Percentiles rank a stretch among this genome's conserved stretches.
phyloP scores from a whole-genome alignment of 495 filamentous ascomycete species.

The Daldinia childiae region DNA sequence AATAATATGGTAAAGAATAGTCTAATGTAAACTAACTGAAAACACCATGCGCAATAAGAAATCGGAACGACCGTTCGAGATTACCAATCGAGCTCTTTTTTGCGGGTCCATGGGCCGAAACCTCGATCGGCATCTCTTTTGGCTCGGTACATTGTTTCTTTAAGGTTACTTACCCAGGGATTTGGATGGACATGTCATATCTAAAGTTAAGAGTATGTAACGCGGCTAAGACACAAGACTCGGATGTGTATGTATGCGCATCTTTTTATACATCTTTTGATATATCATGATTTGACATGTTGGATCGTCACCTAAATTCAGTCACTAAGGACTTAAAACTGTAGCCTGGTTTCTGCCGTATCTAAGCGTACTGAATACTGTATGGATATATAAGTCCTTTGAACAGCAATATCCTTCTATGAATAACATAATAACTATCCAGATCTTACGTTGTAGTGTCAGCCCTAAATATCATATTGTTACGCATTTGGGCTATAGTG shows the following conservation, averaged over 20 bases:
- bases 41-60: constrained; percentile 1
- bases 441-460: constrained; percentile 22
- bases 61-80: constrained; percentile 24
- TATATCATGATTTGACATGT: not conserved
- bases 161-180: constrained; percentile 27
- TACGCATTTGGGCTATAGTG: not conserved
- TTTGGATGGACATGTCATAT: constrained; percentile 28
- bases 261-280: not conserved
- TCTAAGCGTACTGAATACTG: no score
- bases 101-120: constrained; percentile 44
- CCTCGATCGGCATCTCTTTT: constrained; percentile 39
- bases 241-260: not conserved
- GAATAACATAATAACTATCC: constrained; percentile 10
- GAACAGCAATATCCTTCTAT: constrained; percentile 10
- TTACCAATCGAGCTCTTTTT: constrained; percentile 29
- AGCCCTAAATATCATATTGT: constrained; percentile 1
- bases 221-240: constrained; percentile 22
- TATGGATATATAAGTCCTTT: not conserved
- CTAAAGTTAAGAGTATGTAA: not conserved
- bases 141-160: constrained; percentile 30
- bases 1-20: constrained; percentile 8
- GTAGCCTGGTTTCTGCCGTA: no score
- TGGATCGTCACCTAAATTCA: not conserved
- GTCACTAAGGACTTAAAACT: no score
- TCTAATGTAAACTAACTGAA: not conserved